Conservation (phyloP, 2,329 filamentous ascomycete genomes). For the Phaeomoniella chlamydospora region DNA sequence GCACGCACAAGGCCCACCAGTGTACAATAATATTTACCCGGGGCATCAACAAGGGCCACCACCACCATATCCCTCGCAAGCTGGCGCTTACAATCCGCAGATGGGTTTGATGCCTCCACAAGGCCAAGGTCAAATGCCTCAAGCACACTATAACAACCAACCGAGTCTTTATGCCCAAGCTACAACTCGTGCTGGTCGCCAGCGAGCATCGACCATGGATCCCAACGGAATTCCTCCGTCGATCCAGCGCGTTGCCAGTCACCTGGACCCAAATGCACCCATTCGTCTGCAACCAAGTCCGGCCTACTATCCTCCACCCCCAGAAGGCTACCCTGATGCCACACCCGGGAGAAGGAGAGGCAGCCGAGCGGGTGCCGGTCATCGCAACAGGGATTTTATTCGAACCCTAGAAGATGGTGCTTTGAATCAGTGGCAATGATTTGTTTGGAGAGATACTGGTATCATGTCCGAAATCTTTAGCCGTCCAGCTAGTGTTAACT, state of each 20-base stretch:
- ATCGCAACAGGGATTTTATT: slow-evolving; percentile 71
- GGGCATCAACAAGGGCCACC: slow-evolving; percentile 53
- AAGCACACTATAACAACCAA: slow-evolving; percentile 54
- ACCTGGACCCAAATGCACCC: slow-evolving; percentile 85
- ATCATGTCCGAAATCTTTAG: no score
- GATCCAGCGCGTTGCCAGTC: slow-evolving; percentile 87
- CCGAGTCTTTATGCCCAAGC: slow-evolving; percentile 63
- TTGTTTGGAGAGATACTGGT: no score
- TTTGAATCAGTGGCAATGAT: slow-evolving; percentile 61
- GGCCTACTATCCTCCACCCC: slow-evolving; percentile 88
- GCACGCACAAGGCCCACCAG: slow-evolving; percentile 40
- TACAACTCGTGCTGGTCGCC: slow-evolving; percentile 61
- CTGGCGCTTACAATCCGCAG: slow-evolving; percentile 53
- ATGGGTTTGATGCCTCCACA: slow-evolving; percentile 54
- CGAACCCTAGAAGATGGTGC: slow-evolving; percentile 88
- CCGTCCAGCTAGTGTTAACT: no score
- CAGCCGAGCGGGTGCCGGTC: slow-evolving; percentile 46
- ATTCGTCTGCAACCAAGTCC: slow-evolving; percentile 91
- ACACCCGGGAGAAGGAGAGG: slow-evolving; percentile 55
- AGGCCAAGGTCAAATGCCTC: slow-evolving; percentile 46
- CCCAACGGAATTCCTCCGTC: slow-evolving; percentile 83
- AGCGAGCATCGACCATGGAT: slow-evolving; percentile 92
- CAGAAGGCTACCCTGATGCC: slow-evolving; percentile 62
- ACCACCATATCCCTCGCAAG: slow-evolving; percentile 66
- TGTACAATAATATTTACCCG: slow-evolving; percentile 71